A percentile compares a stretch with the other conserved stretches of the same genome.
Conservation (phyloP, 371 early-diverging fungal species). For the Apophysomyces elegans region DNA sequence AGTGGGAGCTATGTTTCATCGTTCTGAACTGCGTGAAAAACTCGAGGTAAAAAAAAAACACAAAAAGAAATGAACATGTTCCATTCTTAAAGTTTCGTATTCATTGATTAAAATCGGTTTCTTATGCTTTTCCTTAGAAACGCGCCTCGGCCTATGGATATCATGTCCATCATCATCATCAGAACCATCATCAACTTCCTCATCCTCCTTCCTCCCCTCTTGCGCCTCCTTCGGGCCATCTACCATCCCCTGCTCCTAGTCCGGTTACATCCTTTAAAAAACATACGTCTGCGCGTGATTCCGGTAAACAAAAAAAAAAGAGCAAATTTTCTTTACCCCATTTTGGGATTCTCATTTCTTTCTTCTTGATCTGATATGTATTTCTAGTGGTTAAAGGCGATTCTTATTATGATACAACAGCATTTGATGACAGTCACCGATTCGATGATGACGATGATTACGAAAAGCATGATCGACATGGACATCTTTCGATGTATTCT, state of each 20-base stretch:
- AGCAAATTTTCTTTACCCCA: no score
- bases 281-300: neutral
- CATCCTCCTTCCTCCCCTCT: slow-evolving; percentile 7
- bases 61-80: neutral
- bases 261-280: slow-evolving; percentile 7
- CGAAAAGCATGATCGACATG: slow-evolving; percentile 11
- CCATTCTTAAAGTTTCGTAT: neutral
- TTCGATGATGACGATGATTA: slow-evolving; percentile 40
- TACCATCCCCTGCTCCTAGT: slow-evolving; percentile 11
- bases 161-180: slow-evolving; percentile 12
- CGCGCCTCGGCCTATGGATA: slow-evolving; percentile 23
- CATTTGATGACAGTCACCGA: neutral
- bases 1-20: slow-evolving; percentile 54
- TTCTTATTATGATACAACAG: neutral
- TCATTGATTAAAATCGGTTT: neutral
- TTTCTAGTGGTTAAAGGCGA: neutral
- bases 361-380: neutral
- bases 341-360: neutral
- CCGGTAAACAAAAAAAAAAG: neutral
- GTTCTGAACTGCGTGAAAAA: slow-evolving; percentile 57
- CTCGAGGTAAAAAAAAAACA: slow-evolving; percentile 48
- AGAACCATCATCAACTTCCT: neutral
- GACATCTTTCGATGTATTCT: slow-evolving; percentile 23
- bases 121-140: slow-evolving; percentile 18
- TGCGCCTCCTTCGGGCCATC: slow-evolving; percentile 8